A percentile compares a stretch with the other conserved stretches of the same genome.
Evolutionary conservation across 2,329 filamentous ascomycete genomes (phyloP).

Genomic region (Botrytis tulipae): DNA sequence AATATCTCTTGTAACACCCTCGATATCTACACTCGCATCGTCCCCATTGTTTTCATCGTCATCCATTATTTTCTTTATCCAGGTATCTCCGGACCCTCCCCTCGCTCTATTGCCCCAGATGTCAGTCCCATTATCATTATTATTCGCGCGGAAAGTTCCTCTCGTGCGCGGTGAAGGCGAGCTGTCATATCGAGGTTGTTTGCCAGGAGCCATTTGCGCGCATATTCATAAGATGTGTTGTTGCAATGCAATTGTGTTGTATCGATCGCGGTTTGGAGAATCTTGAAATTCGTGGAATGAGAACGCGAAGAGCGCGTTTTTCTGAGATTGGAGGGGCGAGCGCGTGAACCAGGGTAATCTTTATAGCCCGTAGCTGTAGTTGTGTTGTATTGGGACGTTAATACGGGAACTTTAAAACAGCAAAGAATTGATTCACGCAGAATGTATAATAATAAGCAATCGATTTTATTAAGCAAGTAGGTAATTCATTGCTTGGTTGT

Average conservation of each 20-base stretch:
- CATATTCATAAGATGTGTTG: slow-evolving; percentile 7
- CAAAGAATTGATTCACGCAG: not conserved
- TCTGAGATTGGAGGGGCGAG: slow-evolving; percentile 8
- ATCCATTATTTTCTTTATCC: slow-evolving; percentile 17
- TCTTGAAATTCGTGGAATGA: slow-evolving; percentile 1
- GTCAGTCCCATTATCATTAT: not conserved
- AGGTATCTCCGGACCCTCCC: not conserved
- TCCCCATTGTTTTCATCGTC: slow-evolving; percentile 11
- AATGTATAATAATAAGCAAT: not conserved
- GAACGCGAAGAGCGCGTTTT: slow-evolving; percentile 18
- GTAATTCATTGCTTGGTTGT: not conserved
- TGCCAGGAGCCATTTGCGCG: slow-evolving; percentile 18
- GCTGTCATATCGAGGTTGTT: slow-evolving; percentile 18
- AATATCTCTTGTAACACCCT: slow-evolving; percentile 19
- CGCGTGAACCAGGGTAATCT: not conserved
- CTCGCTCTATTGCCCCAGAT: slow-evolving; percentile 10
- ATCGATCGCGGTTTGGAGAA: not conserved
- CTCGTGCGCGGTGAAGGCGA: slow-evolving; percentile 20
- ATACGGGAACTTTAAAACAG: not conserved
- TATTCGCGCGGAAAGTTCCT: not conserved
- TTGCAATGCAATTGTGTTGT: slow-evolving; percentile 8
- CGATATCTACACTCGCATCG: slow-evolving; percentile 16
- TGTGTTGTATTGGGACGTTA: not conserved
- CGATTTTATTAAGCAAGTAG: not conserved
- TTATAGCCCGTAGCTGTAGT: not conserved